phyloP scores from a whole-genome alignment of 352 stramenopile species.

The Phytophthora tubulina region DNA sequence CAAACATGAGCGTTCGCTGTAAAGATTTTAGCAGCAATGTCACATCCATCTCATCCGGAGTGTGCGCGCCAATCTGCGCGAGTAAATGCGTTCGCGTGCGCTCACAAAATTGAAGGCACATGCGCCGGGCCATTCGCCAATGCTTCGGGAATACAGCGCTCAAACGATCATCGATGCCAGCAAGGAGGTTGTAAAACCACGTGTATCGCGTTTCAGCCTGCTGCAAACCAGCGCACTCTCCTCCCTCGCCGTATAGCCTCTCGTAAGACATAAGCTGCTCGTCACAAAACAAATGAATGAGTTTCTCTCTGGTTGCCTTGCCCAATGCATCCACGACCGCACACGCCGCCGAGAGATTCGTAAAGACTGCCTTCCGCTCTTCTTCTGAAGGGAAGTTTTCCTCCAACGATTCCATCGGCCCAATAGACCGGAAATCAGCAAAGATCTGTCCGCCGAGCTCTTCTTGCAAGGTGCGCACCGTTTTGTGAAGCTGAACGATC shows the following conservation, averaged over 20 bases:
- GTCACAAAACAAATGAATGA: constrained; percentile 77
- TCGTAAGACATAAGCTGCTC: constrained; percentile 77
- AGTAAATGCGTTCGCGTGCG: constrained; percentile 81
- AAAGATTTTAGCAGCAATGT: constrained; percentile 75
- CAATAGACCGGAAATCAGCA: constrained; percentile 90
- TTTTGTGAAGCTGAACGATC: constrained; percentile 94
- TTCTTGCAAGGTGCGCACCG: constrained; percentile 91
- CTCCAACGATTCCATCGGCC: constrained; percentile 75
- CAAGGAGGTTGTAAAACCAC: constrained; percentile 85
- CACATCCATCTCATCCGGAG: constrained; percentile 82
- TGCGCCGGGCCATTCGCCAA: constrained; percentile 95
- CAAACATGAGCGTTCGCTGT: constrained; percentile 83
- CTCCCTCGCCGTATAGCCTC: constrained; percentile 65
- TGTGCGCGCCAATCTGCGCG: constrained; percentile 66
- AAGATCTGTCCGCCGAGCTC: constrained; percentile 91
- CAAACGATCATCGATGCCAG: constrained; percentile 85
- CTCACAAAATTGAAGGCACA: constrained; percentile 95
- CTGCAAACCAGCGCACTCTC: constrained; percentile 62
- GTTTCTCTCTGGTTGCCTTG: constrained; percentile 71
- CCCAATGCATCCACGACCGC: constrained; percentile 76
- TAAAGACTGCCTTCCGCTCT: constrained; percentile 72
- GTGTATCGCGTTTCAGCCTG: constrained; percentile 79
- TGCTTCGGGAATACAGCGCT: constrained; percentile 95
- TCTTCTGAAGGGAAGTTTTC: constrained; percentile 77
- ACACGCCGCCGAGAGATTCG: constrained; percentile 74